These are phyloP conservation scores for Talaromyces thailandensis DNA, from an alignment of 495 filamentous ascomycete genomes.

Conservation along the genomic window DNA sequence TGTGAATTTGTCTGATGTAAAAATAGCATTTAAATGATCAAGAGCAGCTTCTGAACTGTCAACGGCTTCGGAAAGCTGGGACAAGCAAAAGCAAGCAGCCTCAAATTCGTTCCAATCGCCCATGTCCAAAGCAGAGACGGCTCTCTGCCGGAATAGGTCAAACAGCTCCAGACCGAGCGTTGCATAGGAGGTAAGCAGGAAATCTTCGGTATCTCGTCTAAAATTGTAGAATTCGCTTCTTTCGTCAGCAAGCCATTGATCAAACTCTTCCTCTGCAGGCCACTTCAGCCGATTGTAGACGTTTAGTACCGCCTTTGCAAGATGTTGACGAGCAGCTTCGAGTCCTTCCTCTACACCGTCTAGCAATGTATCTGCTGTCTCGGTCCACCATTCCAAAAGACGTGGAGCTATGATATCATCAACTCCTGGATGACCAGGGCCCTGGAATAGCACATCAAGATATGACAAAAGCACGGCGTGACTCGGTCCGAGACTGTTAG, in stretches of 20 bases:
- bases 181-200: conserved; percentile 67
- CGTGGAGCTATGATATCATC: conserved; percentile 71
- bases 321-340: conserved; percentile 22
- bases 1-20: conserved; percentile 50
- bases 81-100: conserved; percentile 70
- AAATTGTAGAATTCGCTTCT: conserved; percentile 65
- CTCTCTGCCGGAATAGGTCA: conserved; percentile 56
- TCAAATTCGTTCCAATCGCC: conserved; percentile 72
- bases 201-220: conserved; percentile 71
- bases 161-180: conserved; percentile 61
- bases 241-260: conserved; percentile 62
- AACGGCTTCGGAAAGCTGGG: conserved; percentile 64
- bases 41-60: conserved; percentile 59
- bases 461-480: conserved; percentile 34
- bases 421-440: conserved; percentile 62
- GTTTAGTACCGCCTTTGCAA: conserved; percentile 27
- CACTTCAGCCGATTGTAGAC: conserved; percentile 33
- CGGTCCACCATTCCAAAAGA: conserved; percentile 78
- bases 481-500: conserved; percentile 16
- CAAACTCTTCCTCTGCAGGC: conserved; percentile 19
- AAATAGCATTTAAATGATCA: conserved; percentile 57
- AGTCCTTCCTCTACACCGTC: conserved; percentile 20
- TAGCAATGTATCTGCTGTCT: conserved; percentile 30
- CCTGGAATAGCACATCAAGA: conserved; percentile 55
- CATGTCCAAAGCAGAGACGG: conserved; percentile 46